phyloP scores from a whole-genome alignment of 306 rosid species.

The Carpinus viminea region DNA sequence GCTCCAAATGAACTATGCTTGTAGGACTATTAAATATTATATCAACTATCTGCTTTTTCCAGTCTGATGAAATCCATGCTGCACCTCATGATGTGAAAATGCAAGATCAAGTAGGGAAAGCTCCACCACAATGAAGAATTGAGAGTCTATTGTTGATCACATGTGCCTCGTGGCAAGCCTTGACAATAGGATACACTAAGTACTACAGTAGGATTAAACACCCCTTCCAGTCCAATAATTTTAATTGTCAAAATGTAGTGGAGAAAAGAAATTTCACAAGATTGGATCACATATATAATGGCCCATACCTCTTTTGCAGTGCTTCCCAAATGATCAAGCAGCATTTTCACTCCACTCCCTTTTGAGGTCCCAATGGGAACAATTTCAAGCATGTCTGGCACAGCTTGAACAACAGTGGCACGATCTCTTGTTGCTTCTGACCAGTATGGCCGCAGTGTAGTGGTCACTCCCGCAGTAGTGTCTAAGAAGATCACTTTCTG shows the following conservation, averaged over 20 bases:
- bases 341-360: slow-evolving; percentile 75
- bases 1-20: too few species aligned
- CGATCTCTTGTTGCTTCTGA: slow-evolving; percentile 61
- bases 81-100: neutral
- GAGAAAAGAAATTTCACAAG: neutral
- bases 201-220: neutral
- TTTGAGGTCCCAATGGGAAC: slow-evolving; percentile 85
- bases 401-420: slow-evolving; percentile 83
- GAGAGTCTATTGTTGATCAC: neutral
- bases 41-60: neutral
- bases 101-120: neutral
- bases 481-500: slow-evolving; percentile 87
- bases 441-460: slow-evolving; percentile 82
- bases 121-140: neutral
- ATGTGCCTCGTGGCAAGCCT: neutral
- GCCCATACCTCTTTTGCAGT: slow-evolving; percentile 66
- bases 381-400: slow-evolving; percentile 80
- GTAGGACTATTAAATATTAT: neutral
- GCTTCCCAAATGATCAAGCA: slow-evolving; percentile 87
- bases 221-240: neutral
- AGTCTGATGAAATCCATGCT: neutral
- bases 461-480: slow-evolving; percentile 59
- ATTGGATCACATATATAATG: slow-evolving; percentile 3
- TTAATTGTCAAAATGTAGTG: slow-evolving; percentile 8
- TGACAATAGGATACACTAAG: neutral